These are phyloP conservation scores for Niveomyces coronatus DNA, from an alignment of 2,329 filamentous ascomycete genomes.

Conservation along the genomic window DNA sequence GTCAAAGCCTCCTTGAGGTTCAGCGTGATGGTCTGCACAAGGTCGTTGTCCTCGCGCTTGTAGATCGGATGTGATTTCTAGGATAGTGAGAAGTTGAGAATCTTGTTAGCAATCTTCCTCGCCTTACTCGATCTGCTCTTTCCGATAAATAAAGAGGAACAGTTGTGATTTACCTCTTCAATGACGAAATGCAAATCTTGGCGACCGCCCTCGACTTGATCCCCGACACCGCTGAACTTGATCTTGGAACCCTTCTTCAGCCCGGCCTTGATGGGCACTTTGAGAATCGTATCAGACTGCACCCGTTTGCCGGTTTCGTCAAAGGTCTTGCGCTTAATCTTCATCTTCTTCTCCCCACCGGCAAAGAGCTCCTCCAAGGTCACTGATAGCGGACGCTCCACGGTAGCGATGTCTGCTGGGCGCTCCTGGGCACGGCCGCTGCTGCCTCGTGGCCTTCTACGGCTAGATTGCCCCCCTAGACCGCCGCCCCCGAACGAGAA, in stretches of 20 bases:
- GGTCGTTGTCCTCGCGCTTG: slow-evolving; percentile 78
- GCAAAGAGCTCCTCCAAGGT: slow-evolving; percentile 81
- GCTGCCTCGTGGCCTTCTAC: not conserved
- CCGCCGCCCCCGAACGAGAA: slow-evolving; percentile 39
- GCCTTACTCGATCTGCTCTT: too few relatives aligned
- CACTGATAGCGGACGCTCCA: slow-evolving; percentile 73
- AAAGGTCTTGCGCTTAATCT: slow-evolving; percentile 93
- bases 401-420: slow-evolving; percentile 80
- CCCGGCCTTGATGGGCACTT: slow-evolving; percentile 91
- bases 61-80: slow-evolving; percentile 82
- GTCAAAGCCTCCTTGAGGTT: slow-evolving; percentile 89
- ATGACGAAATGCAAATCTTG: slow-evolving; percentile 95
- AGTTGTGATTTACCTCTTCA: slow-evolving; percentile 63
- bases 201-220: slow-evolving; percentile 90
- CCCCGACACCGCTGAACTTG: slow-evolving; percentile 94
- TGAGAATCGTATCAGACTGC: slow-evolving; percentile 79
- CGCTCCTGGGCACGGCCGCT: slow-evolving; percentile 27
- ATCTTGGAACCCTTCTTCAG: slow-evolving; percentile 97
- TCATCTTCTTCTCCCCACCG: slow-evolving; percentile 91
- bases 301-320: slow-evolving; percentile 77
- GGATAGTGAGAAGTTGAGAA: slow-evolving; percentile 9
- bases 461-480: slow-evolving; percentile 27
- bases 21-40: slow-evolving; percentile 68
- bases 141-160: not conserved
- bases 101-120: slow-evolving; percentile 31